Evolutionary conservation across 2,329 filamentous ascomycete genomes (phyloP).

Genomic region (Remersonia thermophila): DNA sequence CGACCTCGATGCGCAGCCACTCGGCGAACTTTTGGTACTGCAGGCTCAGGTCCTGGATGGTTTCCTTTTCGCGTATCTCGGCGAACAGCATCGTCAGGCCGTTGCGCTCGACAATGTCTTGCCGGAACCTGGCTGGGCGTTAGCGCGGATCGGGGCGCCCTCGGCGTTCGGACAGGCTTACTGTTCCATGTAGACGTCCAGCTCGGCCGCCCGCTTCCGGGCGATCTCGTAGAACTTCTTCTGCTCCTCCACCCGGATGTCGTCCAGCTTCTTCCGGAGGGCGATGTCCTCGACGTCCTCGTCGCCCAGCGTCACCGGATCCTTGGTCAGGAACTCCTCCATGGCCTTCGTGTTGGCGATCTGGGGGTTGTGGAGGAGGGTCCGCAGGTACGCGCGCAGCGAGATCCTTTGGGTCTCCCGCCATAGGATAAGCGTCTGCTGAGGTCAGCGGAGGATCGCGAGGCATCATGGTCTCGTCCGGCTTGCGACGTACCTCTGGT

Average conservation of each 20-base stretch:
- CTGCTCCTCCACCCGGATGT: conserved; percentile 83
- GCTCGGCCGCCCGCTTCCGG: conserved; percentile 72
- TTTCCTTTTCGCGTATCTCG: conserved; percentile 83
- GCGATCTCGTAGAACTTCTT: conserved; percentile 93
- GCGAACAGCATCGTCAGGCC: conserved; percentile 85
- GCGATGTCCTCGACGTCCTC: conserved; percentile 76
- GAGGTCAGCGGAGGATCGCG: no score
- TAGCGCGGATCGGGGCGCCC: no score
- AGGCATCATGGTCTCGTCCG: no score
- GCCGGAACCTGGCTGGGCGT: conserved; percentile 48
- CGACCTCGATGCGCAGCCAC: conserved; percentile 94
- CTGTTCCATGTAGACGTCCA: conserved; percentile 98
- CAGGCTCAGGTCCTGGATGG: conserved; percentile 75
- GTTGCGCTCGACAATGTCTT: conserved; percentile 57
- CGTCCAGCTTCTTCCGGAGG: conserved; percentile 69
- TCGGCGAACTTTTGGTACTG: conserved; percentile 98
- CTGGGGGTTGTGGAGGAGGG: conserved; percentile 70
- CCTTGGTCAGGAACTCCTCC: conserved; percentile 64
- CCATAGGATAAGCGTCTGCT: no score
- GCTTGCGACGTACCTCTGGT: no score
- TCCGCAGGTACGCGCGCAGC: conserved; percentile 78
- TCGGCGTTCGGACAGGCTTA: conserved; percentile 32
- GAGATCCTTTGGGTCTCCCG: conserved; percentile 87
- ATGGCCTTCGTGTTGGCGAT: conserved; percentile 75
- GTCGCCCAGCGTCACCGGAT: conserved; percentile 63